Base-by-base conservation (phyloP, 768 basidiomycete species). In the Mycena crocata region DNA sequence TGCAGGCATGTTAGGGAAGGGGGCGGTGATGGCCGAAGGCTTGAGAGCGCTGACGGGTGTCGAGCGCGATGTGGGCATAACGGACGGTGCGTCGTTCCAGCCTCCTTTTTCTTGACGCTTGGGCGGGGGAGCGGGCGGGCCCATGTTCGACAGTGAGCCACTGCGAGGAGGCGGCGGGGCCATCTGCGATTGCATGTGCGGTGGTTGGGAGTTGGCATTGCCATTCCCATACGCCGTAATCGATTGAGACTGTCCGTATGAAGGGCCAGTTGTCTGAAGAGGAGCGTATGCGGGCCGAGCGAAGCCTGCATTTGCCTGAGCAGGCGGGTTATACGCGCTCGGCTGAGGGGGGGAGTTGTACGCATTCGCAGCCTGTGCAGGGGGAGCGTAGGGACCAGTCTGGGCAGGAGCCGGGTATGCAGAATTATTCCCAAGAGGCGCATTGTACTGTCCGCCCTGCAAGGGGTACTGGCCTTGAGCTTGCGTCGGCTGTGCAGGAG, bases 61-160 rank as follows among this genome's bases (percentile, higher is more conserved):
- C 1, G 82, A 81, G 28, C 90, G 89, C 44, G 85, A 77, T 21
- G 85, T 76, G 12, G 81, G 74, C 19, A 81, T 70, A 15, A 88
- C 68, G 8, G 82, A n/a, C n/a, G n/a, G 95, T 0, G 95, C 89
- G 77, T 98, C 96, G 72, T 98, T 98, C 95, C 96, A 98, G 0
- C 95, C 64, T 15, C 64, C 95, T 19, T 90, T 87, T 31, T 91
- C 92, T 31, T 82, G 81, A 45, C 89, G 87, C 32, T 89, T 89
- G 5, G 89, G 86, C 1, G 91, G 87, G 1, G 87, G 84, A 35
- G 62, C 46, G 51, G 81, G 78, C 49, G 65, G 55, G 4, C 32
- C 46, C 23, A 63, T 31, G 44, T 42, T 45, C 13, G 60, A 50
- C 31, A 70, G 51, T 8, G 69, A 70, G 6, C 40, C 57, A 31